Percentiles rank a stretch among this genome's conserved stretches.
Conservation (phyloP, 2,329 filamentous ascomycete species). For the Nigrograna mackinnonii region DNA sequence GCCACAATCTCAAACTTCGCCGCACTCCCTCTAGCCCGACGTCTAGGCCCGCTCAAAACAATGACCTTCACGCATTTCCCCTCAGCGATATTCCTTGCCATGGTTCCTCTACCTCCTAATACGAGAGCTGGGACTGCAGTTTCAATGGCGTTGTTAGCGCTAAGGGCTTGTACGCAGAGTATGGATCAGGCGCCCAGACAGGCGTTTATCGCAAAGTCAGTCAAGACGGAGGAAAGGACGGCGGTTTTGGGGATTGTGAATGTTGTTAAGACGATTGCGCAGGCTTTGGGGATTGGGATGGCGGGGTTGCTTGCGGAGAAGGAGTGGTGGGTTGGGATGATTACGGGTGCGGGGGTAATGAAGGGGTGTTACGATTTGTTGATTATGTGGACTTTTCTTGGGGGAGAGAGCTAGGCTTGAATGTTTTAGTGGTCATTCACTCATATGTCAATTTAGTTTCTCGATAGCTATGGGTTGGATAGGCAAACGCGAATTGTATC, state of each 20-base stretch:
- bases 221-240: slow-evolving; percentile 17
- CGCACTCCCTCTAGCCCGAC: too few species aligned
- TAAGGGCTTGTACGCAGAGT: slow-evolving; percentile 17
- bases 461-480: too few species aligned
- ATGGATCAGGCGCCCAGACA: slow-evolving; percentile 27
- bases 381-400: slow-evolving; percentile 12
- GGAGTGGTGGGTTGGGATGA: slow-evolving; percentile 21
- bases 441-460: too few species aligned
- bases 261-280: slow-evolving; percentile 21
- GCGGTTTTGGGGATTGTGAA: slow-evolving; percentile 24
- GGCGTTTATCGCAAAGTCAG: slow-evolving; percentile 18
- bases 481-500: too few species aligned
- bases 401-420: too few species aligned
- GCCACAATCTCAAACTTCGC: too few species aligned
- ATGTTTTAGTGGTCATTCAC: too few species aligned
- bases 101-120: slow-evolving; percentile 15
- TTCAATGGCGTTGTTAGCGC: slow-evolving; percentile 15
- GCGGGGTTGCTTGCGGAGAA: slow-evolving; percentile 11
- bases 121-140: slow-evolving; percentile 4
- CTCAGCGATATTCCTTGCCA: slow-evolving; percentile 18
- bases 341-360: slow-evolving; percentile 18
- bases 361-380: slow-evolving; percentile 20
- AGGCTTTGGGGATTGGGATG: slow-evolving; percentile 16
- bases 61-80: slow-evolving; percentile 29
- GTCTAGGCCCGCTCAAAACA: too few species aligned